phyloP scores from a whole-genome alignment of 2,329 filamentous ascomycete genomes.

The Cladophialophora carrionii region DNA sequence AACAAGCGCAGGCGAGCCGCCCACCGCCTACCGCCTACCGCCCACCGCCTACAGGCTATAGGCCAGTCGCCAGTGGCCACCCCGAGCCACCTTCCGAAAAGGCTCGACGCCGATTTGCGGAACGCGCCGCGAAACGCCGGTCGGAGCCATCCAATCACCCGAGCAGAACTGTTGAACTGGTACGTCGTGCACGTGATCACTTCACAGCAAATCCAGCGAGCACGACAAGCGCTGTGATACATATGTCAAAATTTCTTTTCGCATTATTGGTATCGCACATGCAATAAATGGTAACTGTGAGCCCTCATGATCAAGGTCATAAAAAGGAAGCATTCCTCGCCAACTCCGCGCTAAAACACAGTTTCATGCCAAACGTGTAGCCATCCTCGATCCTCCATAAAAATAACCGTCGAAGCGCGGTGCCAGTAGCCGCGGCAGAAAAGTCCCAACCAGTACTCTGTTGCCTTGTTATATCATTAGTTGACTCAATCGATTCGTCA shows the following conservation, averaged over 20 bases:
- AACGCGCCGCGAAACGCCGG: constrained; percentile 15
- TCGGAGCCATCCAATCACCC: neutral
- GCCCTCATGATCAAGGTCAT: neutral
- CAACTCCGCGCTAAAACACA: constrained; percentile 30
- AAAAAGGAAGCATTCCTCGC: constrained; percentile 3
- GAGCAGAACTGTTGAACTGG: neutral
- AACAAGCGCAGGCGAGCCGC: neutral
- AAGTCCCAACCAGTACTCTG: neutral
- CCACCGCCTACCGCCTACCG: neutral
- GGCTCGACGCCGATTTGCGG: constrained; percentile 9
- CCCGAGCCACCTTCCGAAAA: neutral
- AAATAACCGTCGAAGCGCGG: constrained; percentile 19
- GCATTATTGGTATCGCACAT: neutral
- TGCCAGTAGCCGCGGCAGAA: constrained; percentile 31
- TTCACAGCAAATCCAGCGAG: neutral
- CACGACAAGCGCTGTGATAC: too few relatives aligned
- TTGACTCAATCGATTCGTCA: constrained; percentile 25
- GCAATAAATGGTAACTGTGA: constrained; percentile 10
- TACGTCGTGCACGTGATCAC: neutral
- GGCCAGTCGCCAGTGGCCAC: too few relatives aligned
- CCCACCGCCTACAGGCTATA: neutral
- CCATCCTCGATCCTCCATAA: constrained; percentile 1
- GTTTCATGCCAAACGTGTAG: constrained; percentile 6
- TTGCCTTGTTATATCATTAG: constrained; percentile 21
- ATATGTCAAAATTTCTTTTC: too few relatives aligned